Evolutionary conservation across 2,329 filamentous ascomycete species (phyloP).

Genomic region (Arthrobotrys iridis): DNA sequence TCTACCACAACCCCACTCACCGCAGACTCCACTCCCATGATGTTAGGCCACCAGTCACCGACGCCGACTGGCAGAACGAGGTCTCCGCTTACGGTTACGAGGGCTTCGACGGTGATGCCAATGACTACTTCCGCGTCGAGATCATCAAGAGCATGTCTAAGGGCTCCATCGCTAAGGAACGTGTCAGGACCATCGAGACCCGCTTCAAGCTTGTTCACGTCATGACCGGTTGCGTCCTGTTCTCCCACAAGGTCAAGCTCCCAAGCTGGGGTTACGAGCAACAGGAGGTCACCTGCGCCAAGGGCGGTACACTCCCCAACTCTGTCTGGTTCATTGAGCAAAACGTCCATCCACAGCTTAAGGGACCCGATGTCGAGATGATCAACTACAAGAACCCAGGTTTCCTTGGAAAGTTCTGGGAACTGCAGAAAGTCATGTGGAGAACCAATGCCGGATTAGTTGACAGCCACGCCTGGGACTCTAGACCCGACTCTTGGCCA

Average conservation of each 20-base stretch:
- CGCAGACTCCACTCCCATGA: slow-evolving; percentile 96
- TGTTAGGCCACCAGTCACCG: slow-evolving; percentile 83
- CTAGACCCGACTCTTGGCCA: slow-evolving; percentile 91
- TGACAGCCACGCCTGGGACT: slow-evolving; percentile 98
- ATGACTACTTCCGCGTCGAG: slow-evolving; percentile 93
- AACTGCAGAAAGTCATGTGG: slow-evolving; percentile 99
- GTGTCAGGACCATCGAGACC: slow-evolving; percentile 90
- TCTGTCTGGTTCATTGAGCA: slow-evolving; percentile 96
- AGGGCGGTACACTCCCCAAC: slow-evolving; percentile 90
- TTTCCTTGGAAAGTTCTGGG: slow-evolving; percentile 97
- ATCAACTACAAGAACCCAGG: slow-evolving; percentile 95
- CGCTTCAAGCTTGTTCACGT: slow-evolving; percentile 95
- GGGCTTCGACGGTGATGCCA: slow-evolving; percentile 95
- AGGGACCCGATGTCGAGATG: slow-evolving; percentile 81
- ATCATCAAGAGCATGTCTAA: slow-evolving; percentile 91
- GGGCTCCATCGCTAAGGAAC: slow-evolving; percentile 79
- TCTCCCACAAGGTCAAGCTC: slow-evolving; percentile 99
- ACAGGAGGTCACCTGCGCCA: slow-evolving; percentile 98
- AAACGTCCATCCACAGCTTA: slow-evolving; percentile 79
- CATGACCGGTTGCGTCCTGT: slow-evolving; percentile 95
- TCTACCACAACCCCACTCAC: slow-evolving; percentile 85
- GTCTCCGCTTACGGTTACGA: slow-evolving; percentile 97
- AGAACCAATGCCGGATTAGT: slow-evolving; percentile 94
- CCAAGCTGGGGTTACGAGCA: slow-evolving; percentile 98
- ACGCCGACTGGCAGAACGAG: slow-evolving; percentile 94